Evolutionary conservation across 176 grass and related monocot species (phyloP).

Genomic region (Tuctoria greenei): DNA sequence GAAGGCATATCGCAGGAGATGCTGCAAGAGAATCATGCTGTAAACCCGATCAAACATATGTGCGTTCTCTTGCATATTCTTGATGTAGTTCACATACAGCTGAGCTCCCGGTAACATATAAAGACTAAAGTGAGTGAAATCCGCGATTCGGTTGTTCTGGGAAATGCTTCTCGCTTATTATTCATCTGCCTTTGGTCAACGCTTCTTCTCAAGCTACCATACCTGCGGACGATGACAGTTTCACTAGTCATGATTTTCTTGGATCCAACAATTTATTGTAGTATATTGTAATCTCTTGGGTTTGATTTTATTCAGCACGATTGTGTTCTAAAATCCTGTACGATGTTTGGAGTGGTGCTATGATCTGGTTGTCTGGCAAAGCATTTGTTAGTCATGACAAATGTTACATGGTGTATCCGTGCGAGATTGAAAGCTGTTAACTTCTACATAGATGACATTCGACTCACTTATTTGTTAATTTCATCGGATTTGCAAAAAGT

Average conservation of each 20-base stretch:
- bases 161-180: constrained; percentile 25
- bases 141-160: constrained; percentile 19
- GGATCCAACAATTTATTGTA: constrained; percentile 43
- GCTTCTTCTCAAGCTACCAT: constrained; percentile 32
- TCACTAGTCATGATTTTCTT: constrained; percentile 41
- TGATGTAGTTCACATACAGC: constrained; percentile 34
- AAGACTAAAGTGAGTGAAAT: background rate
- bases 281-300: constrained; percentile 34
- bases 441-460: background rate
- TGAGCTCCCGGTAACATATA: constrained; percentile 14
- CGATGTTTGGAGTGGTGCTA: constrained; percentile 19
- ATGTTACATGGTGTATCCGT: background rate
- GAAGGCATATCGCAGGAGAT: constrained; percentile 31
- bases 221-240: constrained; percentile 27
- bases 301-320: constrained; percentile 24
- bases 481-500: background rate
- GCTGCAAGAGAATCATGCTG: constrained; percentile 23
- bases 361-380: constrained; percentile 3
- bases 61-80: constrained; percentile 33
- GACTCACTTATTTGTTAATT: background rate
- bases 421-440: background rate
- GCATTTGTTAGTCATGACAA: background rate
- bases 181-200: constrained; percentile 4
- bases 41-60: constrained; percentile 12
- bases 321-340: constrained; percentile 29